Evolutionary conservation across 805 yeast genomes (phyloP).

Genomic region (Yamadazyma ubonensis): DNA sequence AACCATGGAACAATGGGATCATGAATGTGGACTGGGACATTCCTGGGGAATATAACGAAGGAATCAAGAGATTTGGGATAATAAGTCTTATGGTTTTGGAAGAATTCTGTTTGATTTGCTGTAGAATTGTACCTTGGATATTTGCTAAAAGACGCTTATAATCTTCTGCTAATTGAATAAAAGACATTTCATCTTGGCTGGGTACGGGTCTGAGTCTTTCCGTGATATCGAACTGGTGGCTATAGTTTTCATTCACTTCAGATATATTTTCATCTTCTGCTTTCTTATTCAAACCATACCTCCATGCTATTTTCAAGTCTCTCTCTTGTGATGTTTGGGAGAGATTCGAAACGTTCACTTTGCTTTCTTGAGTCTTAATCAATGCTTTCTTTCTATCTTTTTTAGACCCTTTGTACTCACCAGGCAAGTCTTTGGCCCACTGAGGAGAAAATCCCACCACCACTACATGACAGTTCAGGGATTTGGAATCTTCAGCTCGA

Average conservation of each 20-base stretch:
- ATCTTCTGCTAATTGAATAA: slow-evolving; percentile 41
- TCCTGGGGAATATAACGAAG: slow-evolving; percentile 63
- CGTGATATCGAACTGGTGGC: slow-evolving; percentile 74
- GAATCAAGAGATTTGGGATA: slow-evolving; percentile 77
- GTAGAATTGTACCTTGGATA: slow-evolving; percentile 38
- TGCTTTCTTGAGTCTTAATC: slow-evolving; percentile 56
- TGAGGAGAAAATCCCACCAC: slow-evolving; percentile 56
- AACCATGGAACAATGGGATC: slow-evolving; percentile 58
- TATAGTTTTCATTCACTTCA: slow-evolving; percentile 50
- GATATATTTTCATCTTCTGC: slow-evolving; percentile 19
- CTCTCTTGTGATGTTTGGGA: slow-evolving; percentile 30
- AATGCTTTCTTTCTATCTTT: slow-evolving; percentile 63
- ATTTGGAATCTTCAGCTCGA: slow-evolving; percentile 37
- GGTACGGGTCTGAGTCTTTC: slow-evolving; percentile 68
- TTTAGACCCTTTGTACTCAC: slow-evolving; percentile 65
- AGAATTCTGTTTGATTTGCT: slow-evolving; percentile 38
- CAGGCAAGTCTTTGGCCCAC: slow-evolving; percentile 77
- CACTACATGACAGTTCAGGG: slow-evolving; percentile 55
- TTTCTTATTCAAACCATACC: slow-evolving; percentile 59
- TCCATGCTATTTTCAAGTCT: slow-evolving; percentile 90
- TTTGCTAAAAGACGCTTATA: slow-evolving; percentile 31
- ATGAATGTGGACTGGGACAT: slow-evolving; percentile 46
- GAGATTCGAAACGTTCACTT: slow-evolving; percentile 67
- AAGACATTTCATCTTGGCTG: slow-evolving; percentile 56
- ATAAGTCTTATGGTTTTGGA: slow-evolving; percentile 60